Evolutionary conservation across 1,139 yeast genomes (phyloP), one percentile per base, ranked within the genome.

Genomic region (Saccharomyces pastorianus): DNA sequence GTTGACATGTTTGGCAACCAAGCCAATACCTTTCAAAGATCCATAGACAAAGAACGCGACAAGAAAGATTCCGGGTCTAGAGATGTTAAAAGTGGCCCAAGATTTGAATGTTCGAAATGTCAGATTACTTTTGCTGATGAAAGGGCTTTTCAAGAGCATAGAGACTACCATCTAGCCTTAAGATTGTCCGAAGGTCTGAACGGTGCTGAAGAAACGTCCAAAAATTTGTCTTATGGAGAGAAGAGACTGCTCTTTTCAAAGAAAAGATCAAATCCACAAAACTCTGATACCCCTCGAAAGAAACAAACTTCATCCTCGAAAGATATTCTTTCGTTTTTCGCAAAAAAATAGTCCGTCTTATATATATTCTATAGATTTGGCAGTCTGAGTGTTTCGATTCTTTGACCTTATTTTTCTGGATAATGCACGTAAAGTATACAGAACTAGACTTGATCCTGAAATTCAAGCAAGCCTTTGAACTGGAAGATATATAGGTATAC

Each of bases 1-100:
- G 80, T 82, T 53, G 73, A 76, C 13, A 79, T 81, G 68, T 71
- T 80, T 50, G 68, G 67, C 5, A 58, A 55, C 26, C 62, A 55
- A 32, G 57, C 53, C 11, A 56, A 57, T 48, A 51, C 55, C 11
- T 55, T 51, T 23, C 32, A 31, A 8, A 53, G 38, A 31, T 20
- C 32, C 14, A 9, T 42, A 4, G 25, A 47, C 20, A n/a, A 46
- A 14, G 44, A 44, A 28, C 25, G 9, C 3, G n/a, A 28, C 20
- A 6, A n/a, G 32, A 32, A 14, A n/a, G 23, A 13, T 27, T 17
- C 25, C 25, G 6, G 20, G 1, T 14, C 13, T 9, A 23, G 9
- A 41, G 28, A 34, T 20, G 38, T 38, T 6, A n/a, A 23, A 5
- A 3, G 46, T 28, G 1, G 6, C 26, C 2, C 49, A 31, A 34